phyloP scores from a whole-genome alignment of 768 basidiomycete genomes.

The Kwoniella bestiolae region DNA sequence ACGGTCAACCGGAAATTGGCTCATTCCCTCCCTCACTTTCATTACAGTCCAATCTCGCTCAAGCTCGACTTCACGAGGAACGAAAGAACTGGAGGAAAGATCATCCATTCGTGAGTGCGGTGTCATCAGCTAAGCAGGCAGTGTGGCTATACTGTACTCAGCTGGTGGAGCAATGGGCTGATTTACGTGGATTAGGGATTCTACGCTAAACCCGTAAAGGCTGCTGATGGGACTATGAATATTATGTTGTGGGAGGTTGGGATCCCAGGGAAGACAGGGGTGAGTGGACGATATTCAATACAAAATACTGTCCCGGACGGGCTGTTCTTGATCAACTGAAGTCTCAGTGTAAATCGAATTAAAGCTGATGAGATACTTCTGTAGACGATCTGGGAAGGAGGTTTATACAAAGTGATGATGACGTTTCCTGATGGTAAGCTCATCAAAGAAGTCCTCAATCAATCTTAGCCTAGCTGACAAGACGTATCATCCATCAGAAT shows the following conservation, averaged over 20 bases:
- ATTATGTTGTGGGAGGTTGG: slow-evolving; percentile 99
- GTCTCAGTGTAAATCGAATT: too few relatives aligned
- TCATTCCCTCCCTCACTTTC: background rate
- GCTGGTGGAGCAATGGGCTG: too few relatives aligned
- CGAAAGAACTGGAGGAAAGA: slow-evolving; percentile 99
- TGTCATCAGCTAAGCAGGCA: background rate
- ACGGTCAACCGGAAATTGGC: background rate
- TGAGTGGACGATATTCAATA: too few relatives aligned
- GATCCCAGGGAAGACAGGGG: slow-evolving; percentile 88
- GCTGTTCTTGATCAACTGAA: too few relatives aligned
- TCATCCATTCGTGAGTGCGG: slow-evolving; percentile 85
- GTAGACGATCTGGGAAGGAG: slow-evolving; percentile 96
- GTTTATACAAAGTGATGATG: slow-evolving; percentile 92
- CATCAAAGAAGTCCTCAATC: too few relatives aligned
- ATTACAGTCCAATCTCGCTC: slow-evolving; percentile 54
- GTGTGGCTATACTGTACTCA: background rate
- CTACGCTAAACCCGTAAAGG: slow-evolving; percentile 90
- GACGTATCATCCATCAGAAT: slow-evolving; percentile 39
- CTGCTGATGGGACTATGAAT: slow-evolving; percentile 90
- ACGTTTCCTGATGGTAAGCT: slow-evolving; percentile 88
- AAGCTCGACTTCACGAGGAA: slow-evolving; percentile 91
- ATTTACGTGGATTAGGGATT: slow-evolving; percentile 72
- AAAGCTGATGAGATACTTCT: slow-evolving; percentile 24
- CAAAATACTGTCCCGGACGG: too few relatives aligned
- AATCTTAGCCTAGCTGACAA: background rate